Percentiles rank a stretch among this genome's conserved stretches.
Evolutionary conservation across 2,329 filamentous ascomycete species (phyloP).

Genomic region (Lasiodiplodia theobromae): DNA sequence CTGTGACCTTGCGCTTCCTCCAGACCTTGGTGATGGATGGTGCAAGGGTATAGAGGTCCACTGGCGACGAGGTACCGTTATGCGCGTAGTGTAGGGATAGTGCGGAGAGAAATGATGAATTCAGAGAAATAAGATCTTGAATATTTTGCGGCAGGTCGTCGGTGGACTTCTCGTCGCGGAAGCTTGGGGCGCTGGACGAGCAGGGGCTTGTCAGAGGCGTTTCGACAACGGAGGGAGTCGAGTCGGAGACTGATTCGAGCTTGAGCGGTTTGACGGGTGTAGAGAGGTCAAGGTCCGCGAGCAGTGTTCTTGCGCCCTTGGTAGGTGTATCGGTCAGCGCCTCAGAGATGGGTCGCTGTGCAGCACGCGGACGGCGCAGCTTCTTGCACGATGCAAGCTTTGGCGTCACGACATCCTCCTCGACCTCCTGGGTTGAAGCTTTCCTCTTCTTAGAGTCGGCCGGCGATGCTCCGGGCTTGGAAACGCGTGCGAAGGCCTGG

Average conservation of each 20-base stretch:
- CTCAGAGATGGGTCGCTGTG: constrained; percentile 13
- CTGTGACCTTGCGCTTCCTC: constrained; percentile 54
- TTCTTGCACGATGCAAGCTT: constrained; percentile 28
- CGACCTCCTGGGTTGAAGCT: constrained; percentile 7
- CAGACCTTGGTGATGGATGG: constrained; percentile 53
- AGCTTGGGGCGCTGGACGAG: constrained; percentile 28
- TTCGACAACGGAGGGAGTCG: constrained; percentile 34
- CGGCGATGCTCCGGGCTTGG: constrained; percentile 5
- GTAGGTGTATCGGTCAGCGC: constrained; percentile 46
- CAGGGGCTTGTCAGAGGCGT: constrained; percentile 41
- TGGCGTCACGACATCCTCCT: constrained; percentile 1
- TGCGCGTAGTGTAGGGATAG: constrained; percentile 59
- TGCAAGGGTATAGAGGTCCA: constrained; percentile 50
- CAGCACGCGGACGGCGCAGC: constrained; percentile 17
- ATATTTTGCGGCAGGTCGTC: constrained; percentile 49
- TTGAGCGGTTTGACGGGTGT: constrained; percentile 30
- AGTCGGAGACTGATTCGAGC: constrained; percentile 34
- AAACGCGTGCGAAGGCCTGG: constrained; percentile 23
- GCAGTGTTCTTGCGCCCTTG: constrained; percentile 42
- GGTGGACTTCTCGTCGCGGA: constrained; percentile 29
- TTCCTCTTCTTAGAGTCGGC: constrained; percentile 27
- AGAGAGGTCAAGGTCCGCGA: constrained; percentile 39
- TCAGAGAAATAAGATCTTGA: constrained; percentile 52
- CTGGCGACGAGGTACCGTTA: constrained; percentile 54
- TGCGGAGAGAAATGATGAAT: constrained; percentile 58